phyloP scores from a whole-genome alignment of 257 asterid genomes.

The Solanum ossicruentum region DNA sequence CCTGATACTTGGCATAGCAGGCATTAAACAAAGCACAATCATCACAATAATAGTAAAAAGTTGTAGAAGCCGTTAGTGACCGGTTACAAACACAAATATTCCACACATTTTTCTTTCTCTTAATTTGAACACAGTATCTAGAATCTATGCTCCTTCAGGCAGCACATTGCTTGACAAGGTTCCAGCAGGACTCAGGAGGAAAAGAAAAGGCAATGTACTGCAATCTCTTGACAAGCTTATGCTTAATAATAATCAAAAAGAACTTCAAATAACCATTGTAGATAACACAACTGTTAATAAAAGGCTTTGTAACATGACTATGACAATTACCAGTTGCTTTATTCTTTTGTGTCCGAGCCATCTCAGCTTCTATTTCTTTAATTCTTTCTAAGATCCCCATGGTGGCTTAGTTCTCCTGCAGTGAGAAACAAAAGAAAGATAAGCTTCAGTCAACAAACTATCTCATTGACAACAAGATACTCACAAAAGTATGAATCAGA shows the following conservation, averaged over 20 bases:
- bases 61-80: background rate
- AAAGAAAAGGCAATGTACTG: background rate
- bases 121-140: background rate
- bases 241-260: background rate
- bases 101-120: background rate
- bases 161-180: background rate
- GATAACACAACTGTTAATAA: background rate
- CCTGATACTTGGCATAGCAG: background rate
- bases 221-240: background rate
- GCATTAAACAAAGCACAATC: background rate
- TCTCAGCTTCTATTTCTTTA: constrained; percentile 89
- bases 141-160: background rate
- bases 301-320: background rate
- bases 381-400: constrained; percentile 97
- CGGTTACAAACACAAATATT: background rate
- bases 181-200: background rate
- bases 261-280: background rate
- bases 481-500: background rate
- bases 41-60: background rate
- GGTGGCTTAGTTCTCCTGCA: constrained; percentile 27
- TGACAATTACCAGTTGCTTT: constrained; percentile 73
- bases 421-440: background rate
- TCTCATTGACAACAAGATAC: background rate
- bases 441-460: background rate
- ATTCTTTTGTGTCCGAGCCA: constrained; percentile 99